Evolutionary conservation across 495 filamentous ascomycete genomes (phyloP), one percentile per base, ranked within the genome.

Genomic region (Aspergillus ellipticus): DNA sequence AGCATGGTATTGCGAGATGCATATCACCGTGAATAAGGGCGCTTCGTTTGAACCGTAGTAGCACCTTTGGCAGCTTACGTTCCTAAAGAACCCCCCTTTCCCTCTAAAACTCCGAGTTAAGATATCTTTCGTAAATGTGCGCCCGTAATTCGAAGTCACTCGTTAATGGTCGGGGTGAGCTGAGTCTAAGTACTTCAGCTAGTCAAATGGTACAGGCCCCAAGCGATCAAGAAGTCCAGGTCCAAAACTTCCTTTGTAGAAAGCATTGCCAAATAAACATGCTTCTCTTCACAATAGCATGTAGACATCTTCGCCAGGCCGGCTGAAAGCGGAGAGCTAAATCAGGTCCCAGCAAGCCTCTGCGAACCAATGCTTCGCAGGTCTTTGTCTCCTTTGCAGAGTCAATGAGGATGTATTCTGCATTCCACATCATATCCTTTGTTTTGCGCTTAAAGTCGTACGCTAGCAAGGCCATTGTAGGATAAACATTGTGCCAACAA

Each of bases 401-500:
- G 17, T 65, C 62, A 59, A 59, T 57, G n/a, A 39, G 19, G 24
- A 42, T 50, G 41, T 61, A 49, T 52, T 65, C 62, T 54, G 62
- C 21, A 49, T 56, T 51, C 22, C 3, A 46, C 16, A 24, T 21
- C 21, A 62, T 54, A 51, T 56, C 26, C 52, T 62, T 59, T 54
- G 62, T 59, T 41, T 59, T 65, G 52, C 59, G 53, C 42, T 59
- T 62, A 53, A 62, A 56, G 16, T 61, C 55, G 33, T 61, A 64
- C n/a, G 58, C 62, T 47, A 59, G 8, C 52, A 65, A 45, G 49
- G 58, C 59, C 59, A 65, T 62, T 53, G 62, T 61, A 59, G 62
- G 62, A 52, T 64, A 65, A 53, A 65, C 62, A 57, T 65, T 57
- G 29, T 61, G 17, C 62, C 59, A 65, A 55, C 62, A 65, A 58